These are phyloP conservation scores for Cladosporium sp. DNA, from an alignment of 2,329 filamentous ascomycete genomes.

Conservation along the genomic window DNA sequence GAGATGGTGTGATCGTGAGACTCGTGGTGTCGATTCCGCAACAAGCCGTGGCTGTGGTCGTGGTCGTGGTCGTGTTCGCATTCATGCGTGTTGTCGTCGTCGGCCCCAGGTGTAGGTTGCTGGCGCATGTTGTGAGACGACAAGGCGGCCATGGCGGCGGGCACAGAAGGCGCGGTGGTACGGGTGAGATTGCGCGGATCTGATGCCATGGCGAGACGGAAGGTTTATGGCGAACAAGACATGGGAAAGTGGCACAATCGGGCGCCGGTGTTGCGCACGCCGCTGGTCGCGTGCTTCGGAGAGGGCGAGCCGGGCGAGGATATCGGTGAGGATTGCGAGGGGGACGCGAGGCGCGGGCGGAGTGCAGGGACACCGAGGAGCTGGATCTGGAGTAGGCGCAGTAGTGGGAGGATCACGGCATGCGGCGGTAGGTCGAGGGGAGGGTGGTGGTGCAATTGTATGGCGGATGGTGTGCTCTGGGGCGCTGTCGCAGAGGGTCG, in stretches of 20 bases:
- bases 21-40: slow-evolving; percentile 22
- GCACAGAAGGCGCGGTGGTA: background rate
- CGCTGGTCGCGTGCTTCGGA: slow-evolving; percentile 7
- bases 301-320: background rate
- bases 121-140: slow-evolving; percentile 10
- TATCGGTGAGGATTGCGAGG: background rate
- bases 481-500: background rate
- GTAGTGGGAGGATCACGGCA: background rate
- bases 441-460: slow-evolving; percentile 4
- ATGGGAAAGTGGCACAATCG: slow-evolving; percentile 10
- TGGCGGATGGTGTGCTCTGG: slow-evolving; percentile 3
- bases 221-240: slow-evolving; percentile 11
- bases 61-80: slow-evolving; percentile 31
- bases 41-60: slow-evolving; percentile 17
- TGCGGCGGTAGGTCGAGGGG: background rate
- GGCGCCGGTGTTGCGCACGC: background rate
- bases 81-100: slow-evolving; percentile 22
- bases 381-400: background rate
- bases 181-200: slow-evolving; percentile 2
- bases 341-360: background rate
- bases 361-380: background rate
- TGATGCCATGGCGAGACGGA: slow-evolving; percentile 13
- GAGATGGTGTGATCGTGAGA: slow-evolving; percentile 31
- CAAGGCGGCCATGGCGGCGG: slow-evolving; percentile 5
- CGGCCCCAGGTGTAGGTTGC: slow-evolving; percentile 19